A percentile compares a stretch with the other conserved stretches of the same genome.
Evolutionary conservation across 306 rosid species (phyloP).

Genomic region (Herpetospermum pedunculosum): DNA sequence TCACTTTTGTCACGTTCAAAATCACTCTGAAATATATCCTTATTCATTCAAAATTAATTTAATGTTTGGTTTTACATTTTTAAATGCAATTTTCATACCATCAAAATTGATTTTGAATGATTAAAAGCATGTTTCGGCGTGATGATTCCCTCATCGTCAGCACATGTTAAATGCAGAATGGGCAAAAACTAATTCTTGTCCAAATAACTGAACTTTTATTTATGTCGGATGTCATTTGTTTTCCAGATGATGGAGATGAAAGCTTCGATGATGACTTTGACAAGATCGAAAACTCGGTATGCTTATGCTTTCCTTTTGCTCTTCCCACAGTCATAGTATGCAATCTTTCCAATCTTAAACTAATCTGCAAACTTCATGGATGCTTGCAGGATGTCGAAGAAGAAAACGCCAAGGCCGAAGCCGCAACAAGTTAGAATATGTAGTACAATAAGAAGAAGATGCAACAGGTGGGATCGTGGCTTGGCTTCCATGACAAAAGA

Average conservation of each 20-base stretch:
- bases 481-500: not conserved
- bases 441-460: not conserved
- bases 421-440: constrained; percentile 15
- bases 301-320: constrained; percentile 4
- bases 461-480: constrained; percentile 2
- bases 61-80: too few species aligned
- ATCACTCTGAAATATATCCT: too few species aligned
- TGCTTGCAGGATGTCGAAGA: constrained; percentile 82
- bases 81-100: too few species aligned
- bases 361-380: not conserved
- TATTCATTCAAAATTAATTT: too few species aligned
- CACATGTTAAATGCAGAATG: too few species aligned
- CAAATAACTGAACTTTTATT: not conserved
- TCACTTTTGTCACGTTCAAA: too few species aligned
- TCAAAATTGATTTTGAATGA: too few species aligned
- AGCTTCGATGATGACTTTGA: constrained; percentile 95
- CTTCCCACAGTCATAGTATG: not conserved
- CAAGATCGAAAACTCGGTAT: constrained; percentile 88
- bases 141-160: too few species aligned
- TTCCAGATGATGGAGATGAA: constrained; percentile 73
- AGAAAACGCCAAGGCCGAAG: constrained; percentile 38
- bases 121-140: too few species aligned
- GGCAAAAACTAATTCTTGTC: not conserved
- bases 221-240: constrained; percentile 10
- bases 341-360: not conserved